Base-by-base conservation (phyloP, 305 asterid genomes). In the Euphrasia arctica region DNA sequence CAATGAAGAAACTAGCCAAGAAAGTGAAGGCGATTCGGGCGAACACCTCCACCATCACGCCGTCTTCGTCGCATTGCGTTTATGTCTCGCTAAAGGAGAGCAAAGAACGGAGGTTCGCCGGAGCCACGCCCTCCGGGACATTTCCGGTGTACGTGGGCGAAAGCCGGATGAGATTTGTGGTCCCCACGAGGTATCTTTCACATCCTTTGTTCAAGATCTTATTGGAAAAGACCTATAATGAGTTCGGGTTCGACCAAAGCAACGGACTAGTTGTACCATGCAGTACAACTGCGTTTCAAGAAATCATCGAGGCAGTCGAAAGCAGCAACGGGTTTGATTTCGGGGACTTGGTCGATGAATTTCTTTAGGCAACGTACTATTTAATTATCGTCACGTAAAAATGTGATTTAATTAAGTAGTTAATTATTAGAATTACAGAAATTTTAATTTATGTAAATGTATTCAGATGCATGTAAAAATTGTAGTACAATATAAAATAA, bases 121-220 rank as follows among this genome's bases (percentile, higher is more conserved):
- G 74, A 48, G 34, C 56, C 9, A 80, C 85, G 0, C 86, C 89
- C 4, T 69, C 64, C 0, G 96, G 96, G 12, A 79, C 63, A 0
- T 86, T 81, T 43, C 77, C 87, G 3, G 68, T 86, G 48, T 86
- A 89, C 31, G 90, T 89, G 11, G 95, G 95, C 5, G 86, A 84
- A 62, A 77, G 63, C 48, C 79, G 90, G 28, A 76, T 70, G 60
- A 73, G 85, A 52, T 86, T 86, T 51, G 83, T 77, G 28, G 83
- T 86, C 3, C 95, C 90, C 2, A 88, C 82, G 0, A 60, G 75
- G 18, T 86, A 84, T 6, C 83, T 86, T 0, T 74, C 90, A 2
- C 96, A 86, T 70, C 96, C 96, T 15, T 51, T 88, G 41, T 86
- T 88, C 85, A 88, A 78, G 77, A 88, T 88, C 47, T 41, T 88